Evolutionary conservation across 2,329 filamentous ascomycete genomes (phyloP).

Genomic region (Colletotrichum lentis): DNA sequence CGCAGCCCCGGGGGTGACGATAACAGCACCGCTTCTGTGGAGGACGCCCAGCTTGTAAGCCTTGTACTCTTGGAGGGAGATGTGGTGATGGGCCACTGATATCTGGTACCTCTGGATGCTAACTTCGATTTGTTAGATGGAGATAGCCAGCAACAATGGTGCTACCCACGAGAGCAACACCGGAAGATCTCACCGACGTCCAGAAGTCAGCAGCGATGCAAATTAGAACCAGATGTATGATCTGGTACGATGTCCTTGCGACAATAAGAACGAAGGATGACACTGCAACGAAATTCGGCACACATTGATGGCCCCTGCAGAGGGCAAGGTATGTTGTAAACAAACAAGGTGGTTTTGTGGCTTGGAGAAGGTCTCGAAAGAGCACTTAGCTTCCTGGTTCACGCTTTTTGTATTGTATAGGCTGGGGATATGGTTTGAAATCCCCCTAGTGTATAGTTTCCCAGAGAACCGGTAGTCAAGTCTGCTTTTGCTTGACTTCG

Average conservation of each 20-base stretch:
- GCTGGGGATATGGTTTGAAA: conserved; percentile 17
- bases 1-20: conserved; percentile 7
- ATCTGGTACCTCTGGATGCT: neutral
- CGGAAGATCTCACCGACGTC: neutral
- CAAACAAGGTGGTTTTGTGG: conserved; percentile 18
- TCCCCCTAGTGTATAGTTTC: conserved; percentile 25
- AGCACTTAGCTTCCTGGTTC: conserved; percentile 13
- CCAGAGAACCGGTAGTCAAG: conserved; percentile 6
- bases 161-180: neutral
- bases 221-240: neutral
- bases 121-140: neutral
- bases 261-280: neutral
- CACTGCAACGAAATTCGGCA: conserved; percentile 9
- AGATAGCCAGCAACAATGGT: too few species aligned
- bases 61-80: neutral
- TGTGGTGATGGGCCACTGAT: neutral
- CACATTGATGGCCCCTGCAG: neutral
- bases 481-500: neutral
- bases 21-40: neutral
- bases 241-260: neutral
- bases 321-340: conserved; percentile 24
- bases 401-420: conserved; percentile 34
- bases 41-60: neutral
- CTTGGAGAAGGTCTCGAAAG: conserved; percentile 28
- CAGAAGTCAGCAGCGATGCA: neutral